Evolutionary conservation across 768 basidiomycete species (phyloP), one percentile per base, ranked within the genome.

Genomic region (Leccinellum rugosiceps): DNA sequence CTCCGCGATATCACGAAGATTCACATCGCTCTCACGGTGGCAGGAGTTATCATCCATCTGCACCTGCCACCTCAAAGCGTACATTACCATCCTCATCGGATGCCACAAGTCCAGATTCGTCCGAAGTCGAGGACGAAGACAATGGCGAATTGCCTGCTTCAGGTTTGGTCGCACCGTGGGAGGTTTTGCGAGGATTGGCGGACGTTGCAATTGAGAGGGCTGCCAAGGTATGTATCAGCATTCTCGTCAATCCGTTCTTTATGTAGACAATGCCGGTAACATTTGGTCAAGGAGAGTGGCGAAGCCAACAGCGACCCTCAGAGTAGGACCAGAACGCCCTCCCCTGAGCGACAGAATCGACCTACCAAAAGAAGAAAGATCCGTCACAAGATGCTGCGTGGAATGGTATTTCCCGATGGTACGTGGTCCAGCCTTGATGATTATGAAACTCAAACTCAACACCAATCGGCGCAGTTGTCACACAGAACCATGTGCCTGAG

Each of bases 81-180:
- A 77, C 80, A 30, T 81, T 83, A 32, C 81, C 83, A 13, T 74
- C 80, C 3, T 79, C 83, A 14, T 90, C 90, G 2, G 84, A 83
- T 63, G 81, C 85, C 58, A 84, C 86, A 9, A 92, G 88, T 60
- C 85, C 88, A 11, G 85, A 92, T 71, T 91, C 91, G 1, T 89
- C 90, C 35, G 92, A 92, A 66, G 71, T 83, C n/a, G 92, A 93
- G 50, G 90, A 91, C 49, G 90, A 92, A 46, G 90, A 89, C 44
- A 82, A 82, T 56, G 87, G 88, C 17, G 92, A 88, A 68, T 73
- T 94, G 14, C 92, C 92, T 1, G 87, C 88, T 35, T 83, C 81
- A 41, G 90, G 92, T 49, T 81, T 94, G 48, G 85, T 92, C 53
- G 92, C 91, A 9, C 92, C 92, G 50, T 90, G 89, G 86, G 90